Conservation (phyloP, 768 basidiomycete species). For the Phlebiopsis gigantea region DNA sequence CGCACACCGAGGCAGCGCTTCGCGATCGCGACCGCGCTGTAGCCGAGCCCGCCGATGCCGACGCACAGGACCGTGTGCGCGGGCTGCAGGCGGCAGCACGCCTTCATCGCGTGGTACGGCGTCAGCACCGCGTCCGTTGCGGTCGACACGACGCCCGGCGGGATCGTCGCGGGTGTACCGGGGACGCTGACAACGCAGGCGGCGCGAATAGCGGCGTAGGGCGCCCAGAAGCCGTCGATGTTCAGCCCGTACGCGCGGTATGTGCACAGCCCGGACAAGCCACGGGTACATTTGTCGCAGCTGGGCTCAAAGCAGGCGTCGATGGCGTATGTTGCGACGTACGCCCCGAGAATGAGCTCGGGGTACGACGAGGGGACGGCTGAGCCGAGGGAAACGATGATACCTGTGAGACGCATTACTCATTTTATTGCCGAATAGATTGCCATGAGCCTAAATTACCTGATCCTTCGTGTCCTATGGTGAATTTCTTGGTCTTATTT, state of each 20-base stretch:
- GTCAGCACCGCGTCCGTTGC: constrained; percentile 21
- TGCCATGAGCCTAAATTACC: background rate
- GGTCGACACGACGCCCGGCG: constrained; percentile 13
- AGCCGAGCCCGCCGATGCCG: constrained; percentile 25
- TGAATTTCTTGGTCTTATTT: background rate
- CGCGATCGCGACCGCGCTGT: constrained; percentile 24
- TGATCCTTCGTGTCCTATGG: constrained; percentile 20
- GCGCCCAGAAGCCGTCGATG: constrained; percentile 17
- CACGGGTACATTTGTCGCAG: constrained; percentile 13
- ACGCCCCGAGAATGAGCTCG: constrained; percentile 12
- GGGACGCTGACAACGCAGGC: constrained; percentile 19
- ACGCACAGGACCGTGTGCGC: constrained; percentile 32
- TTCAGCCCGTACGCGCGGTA: constrained; percentile 11
- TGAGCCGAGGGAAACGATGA: constrained; percentile 14
- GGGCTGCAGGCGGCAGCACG: constrained; percentile 7
- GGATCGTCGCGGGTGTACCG: constrained; percentile 6
- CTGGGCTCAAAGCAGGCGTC: constrained; percentile 15
- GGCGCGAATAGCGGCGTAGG: constrained; percentile 12
- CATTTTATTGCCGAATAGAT: too few species aligned
- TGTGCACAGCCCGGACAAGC: constrained; percentile 14
- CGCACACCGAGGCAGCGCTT: constrained; percentile 15
- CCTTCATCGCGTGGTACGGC: constrained; percentile 17
- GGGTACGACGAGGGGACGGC: constrained; percentile 8
- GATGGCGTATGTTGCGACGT: constrained; percentile 16
- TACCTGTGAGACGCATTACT: background rate